phyloP scores from a whole-genome alignment of 805 yeast species.

The Ogataea paraovalis region DNA sequence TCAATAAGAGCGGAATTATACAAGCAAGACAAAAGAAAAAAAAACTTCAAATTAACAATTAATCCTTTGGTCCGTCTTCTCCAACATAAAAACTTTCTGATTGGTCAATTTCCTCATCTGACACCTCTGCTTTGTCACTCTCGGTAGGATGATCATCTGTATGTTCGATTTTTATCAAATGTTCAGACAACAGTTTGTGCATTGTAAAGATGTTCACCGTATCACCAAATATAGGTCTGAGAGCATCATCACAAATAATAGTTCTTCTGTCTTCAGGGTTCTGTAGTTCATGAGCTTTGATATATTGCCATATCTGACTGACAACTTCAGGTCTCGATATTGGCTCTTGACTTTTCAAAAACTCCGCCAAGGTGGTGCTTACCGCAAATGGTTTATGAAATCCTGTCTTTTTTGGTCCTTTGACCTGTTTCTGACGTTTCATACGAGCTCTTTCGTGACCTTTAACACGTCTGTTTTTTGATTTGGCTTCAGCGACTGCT shows the following conservation, averaged over 20 bases:
- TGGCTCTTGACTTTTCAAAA: constrained; percentile 41
- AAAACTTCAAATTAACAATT: no score
- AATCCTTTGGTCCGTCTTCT: no score
- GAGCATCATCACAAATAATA: constrained; percentile 57
- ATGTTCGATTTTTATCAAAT: no score
- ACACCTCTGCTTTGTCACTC: no score
- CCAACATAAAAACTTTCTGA: no score
- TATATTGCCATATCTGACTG: constrained; percentile 65
- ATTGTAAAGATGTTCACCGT: constrained; percentile 55
- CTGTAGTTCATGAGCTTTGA: constrained; percentile 58
- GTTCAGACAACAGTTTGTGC: constrained; percentile 51
- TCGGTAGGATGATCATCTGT: no score
- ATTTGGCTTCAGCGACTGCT: constrained; percentile 14
- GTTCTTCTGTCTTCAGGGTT: constrained; percentile 63
- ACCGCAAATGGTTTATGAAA: constrained; percentile 42
- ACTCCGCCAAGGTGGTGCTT: constrained; percentile 46
- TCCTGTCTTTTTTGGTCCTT: constrained; percentile 33
- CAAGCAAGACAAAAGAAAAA: no score
- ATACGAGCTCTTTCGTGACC: no score
- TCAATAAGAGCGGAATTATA: no score
- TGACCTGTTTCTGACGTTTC: constrained; percentile 16
- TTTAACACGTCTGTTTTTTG: background rate
- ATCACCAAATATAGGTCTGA: constrained; percentile 58
- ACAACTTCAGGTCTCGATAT: constrained; percentile 69
- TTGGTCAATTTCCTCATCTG: no score